Evolutionary conservation across 768 basidiomycete species (phyloP).

Genomic region (Mycena vulgaris): DNA sequence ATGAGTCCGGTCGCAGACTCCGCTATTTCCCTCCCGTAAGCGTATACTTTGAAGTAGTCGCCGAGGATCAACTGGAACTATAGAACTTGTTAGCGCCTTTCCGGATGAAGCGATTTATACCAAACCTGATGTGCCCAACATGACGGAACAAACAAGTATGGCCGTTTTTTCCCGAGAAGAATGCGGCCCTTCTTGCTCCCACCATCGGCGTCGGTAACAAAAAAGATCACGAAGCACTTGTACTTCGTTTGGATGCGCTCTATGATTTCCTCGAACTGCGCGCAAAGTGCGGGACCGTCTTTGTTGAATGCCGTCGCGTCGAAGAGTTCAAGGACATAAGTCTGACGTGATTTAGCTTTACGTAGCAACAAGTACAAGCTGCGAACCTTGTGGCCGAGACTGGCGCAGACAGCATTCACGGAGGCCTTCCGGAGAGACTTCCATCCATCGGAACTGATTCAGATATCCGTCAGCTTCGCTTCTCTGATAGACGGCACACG

Average conservation of each 20-base stretch:
- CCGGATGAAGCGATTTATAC: not conserved
- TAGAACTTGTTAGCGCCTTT: not conserved
- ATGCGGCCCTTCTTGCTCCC: conserved; percentile 30
- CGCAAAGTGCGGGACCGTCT: conserved; percentile 13
- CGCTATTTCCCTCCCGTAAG: too few species aligned
- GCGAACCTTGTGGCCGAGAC: conserved; percentile 1
- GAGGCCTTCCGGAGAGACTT: not conserved
- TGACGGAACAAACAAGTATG: conserved; percentile 23
- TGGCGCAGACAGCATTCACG: conserved; percentile 4
- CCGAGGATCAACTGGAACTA: conserved; percentile 30
- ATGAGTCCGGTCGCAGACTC: too few species aligned
- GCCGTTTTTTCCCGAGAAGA: conserved; percentile 19
- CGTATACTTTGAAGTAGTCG: conserved; percentile 34
- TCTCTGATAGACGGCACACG: not conserved
- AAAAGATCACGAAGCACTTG: conserved; percentile 15
- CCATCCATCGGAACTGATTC: conserved; percentile 21
- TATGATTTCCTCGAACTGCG: conserved; percentile 14
- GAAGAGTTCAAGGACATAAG: conserved; percentile 18
- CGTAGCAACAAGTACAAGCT: not conserved
- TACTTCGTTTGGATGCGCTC: conserved; percentile 17
- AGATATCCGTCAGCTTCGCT: not conserved
- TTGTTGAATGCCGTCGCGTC: conserved; percentile 14
- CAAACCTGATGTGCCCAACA: conserved; percentile 35
- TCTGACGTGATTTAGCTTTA: not conserved
- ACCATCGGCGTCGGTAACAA: conserved; percentile 32